phyloP scores from a whole-genome alignment of 2,329 filamentous ascomycete species.

The Nigrospora osmanthi region DNA sequence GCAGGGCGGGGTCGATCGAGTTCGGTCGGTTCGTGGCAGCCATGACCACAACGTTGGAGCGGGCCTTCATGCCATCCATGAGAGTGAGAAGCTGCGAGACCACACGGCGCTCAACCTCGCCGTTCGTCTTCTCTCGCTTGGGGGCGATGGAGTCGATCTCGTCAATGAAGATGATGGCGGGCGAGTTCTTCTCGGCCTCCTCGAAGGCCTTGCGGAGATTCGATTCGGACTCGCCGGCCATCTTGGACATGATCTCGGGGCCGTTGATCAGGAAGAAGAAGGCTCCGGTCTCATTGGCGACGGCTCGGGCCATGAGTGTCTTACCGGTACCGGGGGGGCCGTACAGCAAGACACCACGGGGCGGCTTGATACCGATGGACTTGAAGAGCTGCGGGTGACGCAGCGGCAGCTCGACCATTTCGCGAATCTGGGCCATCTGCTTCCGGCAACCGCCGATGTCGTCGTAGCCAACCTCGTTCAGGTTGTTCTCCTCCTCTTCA shows the following conservation, averaged over 20 bases:
- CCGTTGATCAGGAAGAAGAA: slow-evolving; percentile 99
- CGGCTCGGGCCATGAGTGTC: slow-evolving; percentile 96
- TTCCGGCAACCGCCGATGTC: slow-evolving; percentile 99
- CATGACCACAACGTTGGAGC: slow-evolving; percentile 98
- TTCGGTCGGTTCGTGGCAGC: slow-evolving; percentile 97
- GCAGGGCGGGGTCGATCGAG: slow-evolving; percentile 95
- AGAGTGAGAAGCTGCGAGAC: slow-evolving; percentile 92
- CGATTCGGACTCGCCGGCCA: slow-evolving; percentile 98
- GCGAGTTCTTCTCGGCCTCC: slow-evolving; percentile 98
- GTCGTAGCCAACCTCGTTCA: slow-evolving; percentile 98
- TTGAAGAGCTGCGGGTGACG: slow-evolving; percentile 99
- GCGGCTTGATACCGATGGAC: slow-evolving; percentile 99
- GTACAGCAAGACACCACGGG: slow-evolving; percentile 92
- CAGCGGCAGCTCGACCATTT: slow-evolving; percentile 94
- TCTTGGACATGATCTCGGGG: slow-evolving; percentile 99
- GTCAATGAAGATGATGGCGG: slow-evolving; percentile 98
- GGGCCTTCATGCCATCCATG: slow-evolving; percentile 99
- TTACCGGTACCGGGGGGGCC: slow-evolving; percentile 98
- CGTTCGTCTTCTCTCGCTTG: slow-evolving; percentile 99
- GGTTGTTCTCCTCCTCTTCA: slow-evolving; percentile 97
- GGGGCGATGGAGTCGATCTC: slow-evolving; percentile 99
- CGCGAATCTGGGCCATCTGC: slow-evolving; percentile 99
- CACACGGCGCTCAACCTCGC: slow-evolving; percentile 96
- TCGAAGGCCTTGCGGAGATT: slow-evolving; percentile 99
- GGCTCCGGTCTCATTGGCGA: slow-evolving; percentile 96